These are phyloP conservation scores for Chrysophaeum taylorii DNA, from an alignment of 352 stramenopile genomes.

Conservation along the genomic window DNA sequence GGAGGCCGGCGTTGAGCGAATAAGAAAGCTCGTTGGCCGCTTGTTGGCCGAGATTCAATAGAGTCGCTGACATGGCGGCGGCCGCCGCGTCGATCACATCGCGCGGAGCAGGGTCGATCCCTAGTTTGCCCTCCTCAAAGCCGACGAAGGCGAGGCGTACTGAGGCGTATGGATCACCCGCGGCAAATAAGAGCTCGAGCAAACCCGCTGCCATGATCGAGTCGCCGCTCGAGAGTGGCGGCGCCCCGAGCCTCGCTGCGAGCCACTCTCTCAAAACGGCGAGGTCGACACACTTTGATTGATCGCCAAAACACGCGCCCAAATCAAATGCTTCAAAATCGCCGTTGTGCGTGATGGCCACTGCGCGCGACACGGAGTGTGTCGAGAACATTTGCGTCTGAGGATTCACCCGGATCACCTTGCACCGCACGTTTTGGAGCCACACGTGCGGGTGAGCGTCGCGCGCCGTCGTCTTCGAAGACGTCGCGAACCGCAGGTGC, in stretches of 20 bases:
- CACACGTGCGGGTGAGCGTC: constrained; percentile 10
- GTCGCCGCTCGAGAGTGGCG: not conserved
- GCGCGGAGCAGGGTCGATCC: not conserved
- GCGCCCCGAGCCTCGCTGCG: not conserved
- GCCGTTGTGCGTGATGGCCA: constrained; percentile 7
- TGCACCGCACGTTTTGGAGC: not conserved
- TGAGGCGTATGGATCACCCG: not conserved
- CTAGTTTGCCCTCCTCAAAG: not conserved
- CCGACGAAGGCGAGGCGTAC: not conserved
- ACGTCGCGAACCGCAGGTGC: constrained; percentile 13
- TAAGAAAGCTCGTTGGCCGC: too few relatives aligned
- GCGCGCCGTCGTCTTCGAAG: not conserved
- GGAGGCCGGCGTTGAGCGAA: not conserved
- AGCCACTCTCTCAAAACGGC: not conserved
- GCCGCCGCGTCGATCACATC: not conserved
- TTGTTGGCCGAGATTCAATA: too few relatives aligned
- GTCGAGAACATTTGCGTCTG: too few relatives aligned
- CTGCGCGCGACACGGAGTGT: too few relatives aligned
- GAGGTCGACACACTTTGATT: not conserved
- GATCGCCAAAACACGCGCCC: not conserved
- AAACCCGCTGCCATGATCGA: not conserved
- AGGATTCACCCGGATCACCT: too few relatives aligned
- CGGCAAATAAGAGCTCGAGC: not conserved
- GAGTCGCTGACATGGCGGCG: too few relatives aligned
- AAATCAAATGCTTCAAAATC: constrained; percentile 13